These are phyloP conservation scores for Aspergillus costaricaensis DNA, from an alignment of 2,329 filamentous ascomycete genomes.

Conservation along the genomic window DNA sequence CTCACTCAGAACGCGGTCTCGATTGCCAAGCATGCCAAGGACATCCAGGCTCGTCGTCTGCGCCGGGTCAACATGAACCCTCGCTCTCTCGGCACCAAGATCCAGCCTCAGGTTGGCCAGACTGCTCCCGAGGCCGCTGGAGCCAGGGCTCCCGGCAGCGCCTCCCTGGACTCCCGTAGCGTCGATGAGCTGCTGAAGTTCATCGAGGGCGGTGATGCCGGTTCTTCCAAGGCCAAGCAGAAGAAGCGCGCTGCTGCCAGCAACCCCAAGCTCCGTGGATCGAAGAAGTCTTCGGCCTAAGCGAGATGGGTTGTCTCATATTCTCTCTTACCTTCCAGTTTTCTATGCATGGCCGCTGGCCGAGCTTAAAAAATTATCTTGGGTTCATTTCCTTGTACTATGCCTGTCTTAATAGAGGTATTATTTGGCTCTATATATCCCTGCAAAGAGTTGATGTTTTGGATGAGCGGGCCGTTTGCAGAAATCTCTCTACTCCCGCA, in stretches of 20 bases:
- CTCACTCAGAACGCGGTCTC: conserved; percentile 93
- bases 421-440: conserved; percentile 26
- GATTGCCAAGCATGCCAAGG: conserved; percentile 91
- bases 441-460: conserved; percentile 27
- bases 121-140: conserved; percentile 54
- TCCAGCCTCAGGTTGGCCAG: conserved; percentile 65
- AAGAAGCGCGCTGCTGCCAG: conserved; percentile 46
- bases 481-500: conserved; percentile 41
- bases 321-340: conserved; percentile 7
- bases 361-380: conserved; percentile 13
- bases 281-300: conserved; percentile 42
- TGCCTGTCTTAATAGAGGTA: conserved; percentile 32
- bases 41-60: conserved; percentile 73
- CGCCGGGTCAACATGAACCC: conserved; percentile 70
- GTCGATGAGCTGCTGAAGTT: conserved; percentile 93
- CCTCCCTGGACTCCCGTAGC: conserved; percentile 70
- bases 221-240: conserved; percentile 44
- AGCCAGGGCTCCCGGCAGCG: conserved; percentile 35
- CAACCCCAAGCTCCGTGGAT: conserved; percentile 48
- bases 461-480: conserved; percentile 36
- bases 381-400: conserved; percentile 23
- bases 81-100: conserved; percentile 57
- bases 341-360: conserved; percentile 1
- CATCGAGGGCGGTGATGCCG: conserved; percentile 71
- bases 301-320: neutral